These are phyloP conservation scores for Klebsormidium nitens DNA, from an alignment of 139 green algal species.

Conservation along the genomic window DNA sequence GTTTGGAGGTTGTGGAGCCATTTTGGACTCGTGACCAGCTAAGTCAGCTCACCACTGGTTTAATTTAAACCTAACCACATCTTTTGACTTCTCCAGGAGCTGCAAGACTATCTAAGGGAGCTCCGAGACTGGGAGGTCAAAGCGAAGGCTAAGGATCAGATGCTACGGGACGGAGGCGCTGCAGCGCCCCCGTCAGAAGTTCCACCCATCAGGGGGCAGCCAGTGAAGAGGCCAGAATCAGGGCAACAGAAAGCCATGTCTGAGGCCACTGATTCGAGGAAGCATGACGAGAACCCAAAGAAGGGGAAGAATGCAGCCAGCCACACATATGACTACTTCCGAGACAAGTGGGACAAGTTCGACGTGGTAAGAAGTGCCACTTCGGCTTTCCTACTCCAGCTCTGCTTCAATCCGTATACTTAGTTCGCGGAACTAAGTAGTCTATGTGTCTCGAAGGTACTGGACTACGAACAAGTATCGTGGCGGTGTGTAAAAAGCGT, in stretches of 20 bases:
- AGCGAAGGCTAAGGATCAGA: not conserved
- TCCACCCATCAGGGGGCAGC: not conserved
- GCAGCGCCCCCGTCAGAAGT: not conserved
- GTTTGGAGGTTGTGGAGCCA: not conserved
- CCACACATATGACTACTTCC: conserved; percentile 40
- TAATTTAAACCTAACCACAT: not conserved
- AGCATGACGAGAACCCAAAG: not conserved
- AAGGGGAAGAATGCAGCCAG: conserved; percentile 11
- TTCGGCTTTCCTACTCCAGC: too few species aligned
- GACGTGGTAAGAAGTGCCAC: conserved; percentile 10
- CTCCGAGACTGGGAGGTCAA: not conserved
- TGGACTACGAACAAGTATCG: too few species aligned
- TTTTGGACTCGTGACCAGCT: not conserved
- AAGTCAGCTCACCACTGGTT: not conserved
- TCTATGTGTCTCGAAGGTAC: too few species aligned
- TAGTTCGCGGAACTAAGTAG: too few species aligned
- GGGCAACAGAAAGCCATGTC: not conserved
- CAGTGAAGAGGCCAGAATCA: not conserved
- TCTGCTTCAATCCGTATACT: too few species aligned
- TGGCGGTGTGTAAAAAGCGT: too few species aligned
- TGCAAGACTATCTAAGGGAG: conserved; percentile 2
- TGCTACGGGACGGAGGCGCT: not conserved
- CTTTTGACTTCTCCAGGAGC: not conserved
- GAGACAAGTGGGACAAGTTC: conserved; percentile 40
- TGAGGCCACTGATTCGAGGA: not conserved